Evolutionary conservation across 805 yeast genomes (phyloP).

Genomic region (Yarrowia bubula): DNA sequence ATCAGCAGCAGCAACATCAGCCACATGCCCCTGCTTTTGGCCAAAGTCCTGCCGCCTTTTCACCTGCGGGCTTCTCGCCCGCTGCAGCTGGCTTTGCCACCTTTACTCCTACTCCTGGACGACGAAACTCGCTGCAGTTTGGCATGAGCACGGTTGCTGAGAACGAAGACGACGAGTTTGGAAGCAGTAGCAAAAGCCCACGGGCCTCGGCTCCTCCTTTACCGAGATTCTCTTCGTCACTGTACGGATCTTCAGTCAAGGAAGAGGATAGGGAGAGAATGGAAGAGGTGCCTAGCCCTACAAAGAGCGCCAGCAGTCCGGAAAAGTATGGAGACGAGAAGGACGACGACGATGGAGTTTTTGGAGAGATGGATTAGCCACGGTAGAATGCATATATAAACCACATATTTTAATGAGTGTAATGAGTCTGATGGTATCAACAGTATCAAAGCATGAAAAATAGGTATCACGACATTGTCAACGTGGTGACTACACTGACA

Average conservation of each 20-base stretch:
- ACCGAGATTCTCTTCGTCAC: not conserved
- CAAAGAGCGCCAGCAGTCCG: constrained; percentile 18
- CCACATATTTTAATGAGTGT: constrained; percentile 1
- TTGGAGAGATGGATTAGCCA: constrained; percentile 11
- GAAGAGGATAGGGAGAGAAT: constrained; percentile 1
- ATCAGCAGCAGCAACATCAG: too few species aligned
- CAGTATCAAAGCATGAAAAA: too few species aligned
- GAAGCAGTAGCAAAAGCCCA: not conserved
- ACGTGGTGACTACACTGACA: too few species aligned
- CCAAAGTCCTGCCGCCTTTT: not conserved
- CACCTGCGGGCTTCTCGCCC: not conserved
- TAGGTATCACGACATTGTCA: too few species aligned
- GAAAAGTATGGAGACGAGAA: constrained; percentile 22
- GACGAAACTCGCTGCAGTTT: constrained; percentile 13
- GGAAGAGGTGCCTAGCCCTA: constrained; percentile 21
- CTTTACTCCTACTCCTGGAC: not conserved
- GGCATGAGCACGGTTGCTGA: constrained; percentile 9
- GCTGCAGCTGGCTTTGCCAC: not conserved
- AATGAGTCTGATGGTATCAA: not conserved
- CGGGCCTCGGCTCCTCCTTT: not conserved
- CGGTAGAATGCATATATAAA: not conserved
- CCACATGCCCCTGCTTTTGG: not conserved
- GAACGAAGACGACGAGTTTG: constrained; percentile 4
- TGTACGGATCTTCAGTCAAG: not conserved
- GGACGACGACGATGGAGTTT: constrained; percentile 25